Base-by-base conservation (phyloP, 441 rosid species). In the Croton setiger region DNA sequence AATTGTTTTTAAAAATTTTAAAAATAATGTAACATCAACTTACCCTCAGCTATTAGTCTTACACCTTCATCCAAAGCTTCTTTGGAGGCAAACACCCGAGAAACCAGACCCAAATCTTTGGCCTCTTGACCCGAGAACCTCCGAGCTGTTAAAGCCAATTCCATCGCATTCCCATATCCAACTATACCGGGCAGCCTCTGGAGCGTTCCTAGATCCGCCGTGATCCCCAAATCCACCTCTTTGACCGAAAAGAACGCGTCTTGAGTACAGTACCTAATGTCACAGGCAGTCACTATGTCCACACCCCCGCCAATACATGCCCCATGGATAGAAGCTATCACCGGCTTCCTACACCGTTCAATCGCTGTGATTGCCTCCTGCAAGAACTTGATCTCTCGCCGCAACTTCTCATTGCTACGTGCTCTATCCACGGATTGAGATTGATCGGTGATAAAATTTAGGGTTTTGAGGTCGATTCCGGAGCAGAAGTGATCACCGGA, bases 151-250 rank as follows among this genome's bases (percentile, higher is more conserved):
- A 91, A 79, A 9, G 96, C 85, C 75, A 91, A 67, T 18, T 89
- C 97, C 85, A 91, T 76, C 5, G 97, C 88, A 20, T 78, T 79
- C 0, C 93, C 96, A 20, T 67, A 74, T 35, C 96, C 96, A 12
- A 94, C 89, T 8, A 94, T 89, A 20, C 70, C 58, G 11, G 97
- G 97, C 23, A 94, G 56, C 65, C 98, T 70, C 86, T 94, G 96
- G 0, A 94, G 79, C 43, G 96, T 82, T 18, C 98, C 97, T 4
- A 92, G 82, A 79, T 91, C 97, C 9, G 97, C 97, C 14, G 87
- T 85, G 52, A 94, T 77, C 14, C 84, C 96, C 68, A 90, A 37
- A 74, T 90, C 97, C 1, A 91, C 90, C 82, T 94, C 98, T 72
- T 88, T 91, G 18, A 90, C 90, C 0, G 90, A 75, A 76, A 94